Percentiles rank a stretch among this genome's conserved stretches.
Conservation (phyloP, 1,139 yeast genomes). For the Candida tropicalis region DNA sequence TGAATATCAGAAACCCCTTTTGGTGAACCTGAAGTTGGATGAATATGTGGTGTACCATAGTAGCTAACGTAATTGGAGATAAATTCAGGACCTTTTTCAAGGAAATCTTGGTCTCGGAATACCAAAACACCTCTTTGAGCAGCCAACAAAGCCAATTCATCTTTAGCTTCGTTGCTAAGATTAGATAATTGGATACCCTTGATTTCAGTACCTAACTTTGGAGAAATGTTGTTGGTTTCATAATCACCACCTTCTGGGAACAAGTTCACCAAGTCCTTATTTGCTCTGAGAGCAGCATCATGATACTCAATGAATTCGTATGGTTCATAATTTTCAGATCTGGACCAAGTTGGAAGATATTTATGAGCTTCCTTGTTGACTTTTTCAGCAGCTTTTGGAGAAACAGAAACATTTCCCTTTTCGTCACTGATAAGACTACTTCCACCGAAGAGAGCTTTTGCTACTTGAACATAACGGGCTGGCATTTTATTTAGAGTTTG, state of each 20-base stretch:
- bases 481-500: too few species aligned
- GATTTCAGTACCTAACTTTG: slow-evolving; percentile 68
- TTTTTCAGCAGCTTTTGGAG: slow-evolving; percentile 16
- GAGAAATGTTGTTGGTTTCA: slow-evolving; percentile 48
- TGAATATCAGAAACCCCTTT: slow-evolving; percentile 60
- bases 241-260: slow-evolving; percentile 39
- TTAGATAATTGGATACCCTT: slow-evolving; percentile 60
- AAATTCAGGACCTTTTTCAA: slow-evolving; percentile 56
- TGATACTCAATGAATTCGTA: slow-evolving; percentile 49
- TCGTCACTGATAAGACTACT: slow-evolving; percentile 18
- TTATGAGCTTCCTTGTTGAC: slow-evolving; percentile 31
- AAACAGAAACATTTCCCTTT: slow-evolving; percentile 28
- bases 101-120: slow-evolving; percentile 67
- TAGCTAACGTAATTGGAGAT: slow-evolving; percentile 58
- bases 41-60: slow-evolving; percentile 71
- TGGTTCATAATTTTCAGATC: slow-evolving; percentile 43
- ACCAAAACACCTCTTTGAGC: slow-evolving; percentile 71
- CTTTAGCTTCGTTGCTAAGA: slow-evolving; percentile 53
- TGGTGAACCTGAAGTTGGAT: slow-evolving; percentile 76
- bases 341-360: slow-evolving; percentile 56
- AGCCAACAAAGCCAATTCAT: slow-evolving; percentile 65
- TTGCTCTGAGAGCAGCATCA: slow-evolving; percentile 62
- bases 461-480: slow-evolving; percentile 14
- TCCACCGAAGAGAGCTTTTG: slow-evolving; percentile 15
- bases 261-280: slow-evolving; percentile 53